Evolutionary conservation across 129 eudicot genomes (phyloP), one percentile per base, ranked within the genome.

Genomic region (Centella asiatica): DNA sequence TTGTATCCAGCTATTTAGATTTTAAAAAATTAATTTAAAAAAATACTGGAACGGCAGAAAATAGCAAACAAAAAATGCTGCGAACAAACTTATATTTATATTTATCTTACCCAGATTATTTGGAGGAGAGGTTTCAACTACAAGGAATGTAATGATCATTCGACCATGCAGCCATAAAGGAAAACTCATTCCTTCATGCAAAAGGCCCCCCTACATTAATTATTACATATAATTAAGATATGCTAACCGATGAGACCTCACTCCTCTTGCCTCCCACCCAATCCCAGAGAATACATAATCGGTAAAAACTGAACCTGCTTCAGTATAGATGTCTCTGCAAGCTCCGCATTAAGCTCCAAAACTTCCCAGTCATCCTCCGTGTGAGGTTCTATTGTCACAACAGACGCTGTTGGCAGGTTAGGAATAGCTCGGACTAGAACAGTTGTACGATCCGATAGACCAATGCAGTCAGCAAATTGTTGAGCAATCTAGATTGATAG

Each of bases 331-430:
- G 74, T 79, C 69, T 93, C 96, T 36, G 99, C 99, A 62, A 69
- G 77, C 62, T 93, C 88, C 8, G 96, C 73, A 65, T 87, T 93
- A 33, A 93, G 86, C 83, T 93, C 99, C 66, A 93, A 75, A 74
- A 93, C 84, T 77, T 93, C 99, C 99, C 99, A 93, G 70, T 93
- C 99, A 80, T 93, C 96, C 76, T 87, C 99, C 0, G 95, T 84
- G 36, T 77, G 79, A 0, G 99, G 99, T 68, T 93, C 96, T 13
- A 87, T 74, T 3, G 85, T 82, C 64, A 93, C 96, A 22, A 83
- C 69, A 47, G 76, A 76, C 29, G 95, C 99, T 71, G 84, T 84
- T 5, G 96, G 86, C 69, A 87, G 59, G 85, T 78, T 84, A 55
- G 84, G 72, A 69, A 80, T 64, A 61, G 83, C 86, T 58, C 85